Base-by-base conservation (phyloP, 2,329 filamentous ascomycete genomes). In the Ophiostoma perfectum region DNA sequence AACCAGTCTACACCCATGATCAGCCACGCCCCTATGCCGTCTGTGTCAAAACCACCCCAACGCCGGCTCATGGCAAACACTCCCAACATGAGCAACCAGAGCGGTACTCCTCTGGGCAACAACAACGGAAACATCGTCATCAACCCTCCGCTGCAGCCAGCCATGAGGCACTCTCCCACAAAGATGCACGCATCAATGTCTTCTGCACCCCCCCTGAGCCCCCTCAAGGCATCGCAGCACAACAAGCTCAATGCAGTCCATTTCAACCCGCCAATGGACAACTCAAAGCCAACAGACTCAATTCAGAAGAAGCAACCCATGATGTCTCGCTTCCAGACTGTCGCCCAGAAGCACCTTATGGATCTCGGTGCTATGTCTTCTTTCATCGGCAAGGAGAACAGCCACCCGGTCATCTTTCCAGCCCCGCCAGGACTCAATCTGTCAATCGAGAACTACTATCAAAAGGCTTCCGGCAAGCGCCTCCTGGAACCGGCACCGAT, bases 401-500 rank as follows among this genome's bases (percentile, higher is more conserved):
- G 27, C 66, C 82, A 83, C 62, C 82, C 83, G 2, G 77, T 81
- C 18, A 75, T 84, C 67, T 86, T 81, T 72, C 81, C 83, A 2
- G 80, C 81, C 12, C 80, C 81, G 16, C 73, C 80, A 1, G 75
- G 81, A 4, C 79, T 83, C 72, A 82, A 81, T 74, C 75, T 86
- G 41, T 81, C 82, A 38, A 75, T 85, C 52, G 84, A 86, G 70
- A 81, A 78, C 66, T 83, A 81, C 71, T 85, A 84, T 69, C 82
- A 81, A 70, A 86, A 86, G 68, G 76, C 81, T 1, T 78, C 81
- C 8, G 79, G 80, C 58, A 88, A 88, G 76, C 87, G 91, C 7
- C 80, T 93, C 60, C 84, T 90, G 77, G 92, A 96, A 66, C 86
- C 90, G 4, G 87, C 89, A 4, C 87, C 89, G 0, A 86, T 91